A percentile compares a stretch with the other conserved stretches of the same genome.
Conservation (phyloP, 2,329 filamentous ascomycete species). For the Aureobasidium sp. region DNA sequence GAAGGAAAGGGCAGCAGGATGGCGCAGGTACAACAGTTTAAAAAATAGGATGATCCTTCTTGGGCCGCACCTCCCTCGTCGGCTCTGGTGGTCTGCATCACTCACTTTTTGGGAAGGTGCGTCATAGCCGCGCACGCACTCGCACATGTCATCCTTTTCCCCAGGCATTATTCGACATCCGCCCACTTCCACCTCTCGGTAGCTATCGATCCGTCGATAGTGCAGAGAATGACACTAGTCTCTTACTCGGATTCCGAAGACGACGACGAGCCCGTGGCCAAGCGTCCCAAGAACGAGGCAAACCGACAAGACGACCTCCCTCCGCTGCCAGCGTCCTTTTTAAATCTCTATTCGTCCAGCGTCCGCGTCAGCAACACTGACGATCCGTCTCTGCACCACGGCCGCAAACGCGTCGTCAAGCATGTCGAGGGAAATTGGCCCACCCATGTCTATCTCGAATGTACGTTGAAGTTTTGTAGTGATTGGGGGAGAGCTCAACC, state of each 20-base stretch:
- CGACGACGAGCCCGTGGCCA: slow-evolving; percentile 24
- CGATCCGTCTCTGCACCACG: slow-evolving; percentile 77
- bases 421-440: slow-evolving; percentile 90
- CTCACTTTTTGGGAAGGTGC: slow-evolving; percentile 1
- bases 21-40: slow-evolving; percentile 8
- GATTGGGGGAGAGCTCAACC: neutral
- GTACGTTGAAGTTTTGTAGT: slow-evolving; percentile 47
- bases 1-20: neutral
- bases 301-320: slow-evolving; percentile 17
- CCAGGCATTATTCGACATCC: neutral
- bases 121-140: slow-evolving; percentile 9
- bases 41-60: neutral
- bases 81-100: neutral
- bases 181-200: slow-evolving; percentile 2
- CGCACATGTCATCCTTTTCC: slow-evolving; percentile 5
- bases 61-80: neutral
- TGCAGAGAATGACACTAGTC: slow-evolving; percentile 52
- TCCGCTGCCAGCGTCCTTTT: slow-evolving; percentile 69
- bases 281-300: neutral
- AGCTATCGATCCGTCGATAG: neutral
- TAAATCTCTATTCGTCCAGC: slow-evolving; percentile 81
- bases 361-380: slow-evolving; percentile 71
- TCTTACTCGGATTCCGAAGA: slow-evolving; percentile 55
- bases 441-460: slow-evolving; percentile 86
- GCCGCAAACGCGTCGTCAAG: slow-evolving; percentile 72